Evolutionary conservation across 2,329 filamentous ascomycete species (phyloP), one percentile per base, ranked within the genome.

Genomic region (Pezicula neosporulosa): DNA sequence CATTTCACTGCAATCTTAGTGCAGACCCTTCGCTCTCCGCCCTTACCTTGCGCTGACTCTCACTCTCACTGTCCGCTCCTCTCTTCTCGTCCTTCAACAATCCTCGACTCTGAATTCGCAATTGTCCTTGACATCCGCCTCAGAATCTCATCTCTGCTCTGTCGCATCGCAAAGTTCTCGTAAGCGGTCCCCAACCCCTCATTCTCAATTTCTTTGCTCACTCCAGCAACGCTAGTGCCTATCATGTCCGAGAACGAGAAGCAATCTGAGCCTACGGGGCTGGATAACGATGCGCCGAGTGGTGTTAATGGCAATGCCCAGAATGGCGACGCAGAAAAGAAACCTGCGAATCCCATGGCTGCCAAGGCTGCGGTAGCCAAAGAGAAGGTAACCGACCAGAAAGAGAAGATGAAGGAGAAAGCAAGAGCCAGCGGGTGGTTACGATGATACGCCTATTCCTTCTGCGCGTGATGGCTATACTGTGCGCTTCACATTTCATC

Each of bases 401-500:
- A 67, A 48, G 50, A 65, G 37, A 65, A 65, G 55, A n/a, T 65
- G 1, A 58, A 53, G 30, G 57, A 63, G n/a, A 63, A 63, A 61
- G 59, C 57, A 57, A 19, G 58, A 65, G 21, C 64, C 64, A 16
- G 52, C 63, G 0, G 91, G 91, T 28, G 91, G 91, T 33, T 94
- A 83, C 67, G 91, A 96, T 68, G 68, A 74, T 35, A 96, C 90
- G 0, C 89, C 90, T 1, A 75, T 96, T 8, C 89, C 90, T 0
- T 71, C 80, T 61, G 84, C 83, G 4, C 85, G 86, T 8, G 83
- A 86, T 7, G 91, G 92, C 24, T 97, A 88, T 71, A 96, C 90
- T 0, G 67, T 97, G 57, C 87, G 86, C 66, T 86, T 97, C 71
- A 91, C 84, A 47, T 90, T 97, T 66, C 87, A 93, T 68, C 79